These are phyloP conservation scores for Barnettozyma botsteinii DNA, from an alignment of 805 yeast species.

Conservation along the genomic window DNA sequence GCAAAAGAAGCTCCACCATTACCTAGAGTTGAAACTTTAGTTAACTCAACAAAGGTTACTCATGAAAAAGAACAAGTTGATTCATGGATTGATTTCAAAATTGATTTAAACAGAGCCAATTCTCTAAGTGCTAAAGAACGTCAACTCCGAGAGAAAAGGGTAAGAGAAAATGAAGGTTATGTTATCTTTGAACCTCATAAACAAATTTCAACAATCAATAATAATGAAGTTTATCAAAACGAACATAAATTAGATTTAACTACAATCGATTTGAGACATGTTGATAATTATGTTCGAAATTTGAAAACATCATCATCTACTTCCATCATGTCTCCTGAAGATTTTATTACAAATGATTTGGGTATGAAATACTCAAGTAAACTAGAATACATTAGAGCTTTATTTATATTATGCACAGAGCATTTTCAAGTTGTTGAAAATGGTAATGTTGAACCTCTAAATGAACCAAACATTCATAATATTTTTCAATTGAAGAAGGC, in stretches of 20 bases:
- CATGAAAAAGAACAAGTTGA: constrained; percentile 36
- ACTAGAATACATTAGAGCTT: constrained; percentile 58
- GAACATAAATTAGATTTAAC: constrained; percentile 26
- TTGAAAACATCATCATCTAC: constrained; percentile 25
- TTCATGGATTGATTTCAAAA: constrained; percentile 47
- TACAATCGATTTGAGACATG: constrained; percentile 32
- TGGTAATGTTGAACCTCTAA: constrained; percentile 2
- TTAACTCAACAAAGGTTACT: constrained; percentile 16
- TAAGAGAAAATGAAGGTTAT: constrained; percentile 53
- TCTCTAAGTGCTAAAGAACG: constrained; percentile 65
- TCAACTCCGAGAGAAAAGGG: constrained; percentile 61
- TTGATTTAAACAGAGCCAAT: constrained; percentile 67
- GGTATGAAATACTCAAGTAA: constrained; percentile 47
- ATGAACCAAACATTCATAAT: constrained; percentile 34
- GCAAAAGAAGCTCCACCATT: constrained; percentile 26
- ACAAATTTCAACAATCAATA: constrained; percentile 38
- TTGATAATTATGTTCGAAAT: constrained; percentile 38
- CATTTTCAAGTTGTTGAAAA: constrained; percentile 41
- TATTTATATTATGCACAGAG: constrained; percentile 56
- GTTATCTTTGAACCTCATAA: constrained; percentile 59
- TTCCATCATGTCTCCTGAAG: constrained; percentile 42
- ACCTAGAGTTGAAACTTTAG: constrained; percentile 20
- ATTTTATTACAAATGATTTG: constrained; percentile 48
- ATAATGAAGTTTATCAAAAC: constrained; percentile 38
- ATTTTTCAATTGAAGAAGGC: constrained; percentile 47